A percentile compares a stretch with the other conserved stretches of the same genome.
phyloP scores from a whole-genome alignment of 768 basidiomycete species.

The Pholiota microspora region DNA sequence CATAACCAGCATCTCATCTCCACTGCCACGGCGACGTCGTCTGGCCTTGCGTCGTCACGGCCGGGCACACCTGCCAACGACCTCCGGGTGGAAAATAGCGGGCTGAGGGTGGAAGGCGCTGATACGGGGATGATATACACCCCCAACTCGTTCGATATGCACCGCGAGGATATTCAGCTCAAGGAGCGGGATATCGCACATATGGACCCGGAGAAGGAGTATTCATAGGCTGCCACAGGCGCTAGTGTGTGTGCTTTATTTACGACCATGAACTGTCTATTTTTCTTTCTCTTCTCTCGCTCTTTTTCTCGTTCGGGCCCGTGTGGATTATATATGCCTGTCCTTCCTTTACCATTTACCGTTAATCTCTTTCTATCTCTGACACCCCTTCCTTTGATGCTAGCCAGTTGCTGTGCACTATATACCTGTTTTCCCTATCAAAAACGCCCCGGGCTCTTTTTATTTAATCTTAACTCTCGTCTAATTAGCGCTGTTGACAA shows the following conservation, averaged over 20 bases:
- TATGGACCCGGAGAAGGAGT: slow-evolving; percentile 52
- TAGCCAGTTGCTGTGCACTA: slow-evolving; percentile 6
- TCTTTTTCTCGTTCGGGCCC: slow-evolving; percentile 8
- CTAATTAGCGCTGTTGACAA: background rate
- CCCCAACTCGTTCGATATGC: slow-evolving; percentile 40
- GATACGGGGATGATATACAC: slow-evolving; percentile 33
- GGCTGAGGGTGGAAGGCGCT: slow-evolving; percentile 24
- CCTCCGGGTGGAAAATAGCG: slow-evolving; percentile 38
- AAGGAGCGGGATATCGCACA: slow-evolving; percentile 35
- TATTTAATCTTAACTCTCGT: background rate
- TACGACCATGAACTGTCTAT: background rate
- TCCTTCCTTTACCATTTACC: slow-evolving; percentile 12
- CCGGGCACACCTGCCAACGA: slow-evolving; percentile 69
- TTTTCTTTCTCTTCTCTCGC: slow-evolving; percentile 6
- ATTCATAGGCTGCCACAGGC: slow-evolving; percentile 36
- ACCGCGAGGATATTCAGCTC: slow-evolving; percentile 26
- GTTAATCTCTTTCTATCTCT: slow-evolving; percentile 15
- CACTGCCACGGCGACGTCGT: slow-evolving; percentile 74
- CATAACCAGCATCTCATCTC: slow-evolving; percentile 73
- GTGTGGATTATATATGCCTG: slow-evolving; percentile 10
- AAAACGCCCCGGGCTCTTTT: background rate
- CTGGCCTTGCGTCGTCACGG: slow-evolving; percentile 66
- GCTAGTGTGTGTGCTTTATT: too few relatives aligned
- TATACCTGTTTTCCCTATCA: background rate
- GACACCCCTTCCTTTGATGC: slow-evolving; percentile 7